A percentile compares a stretch with the other conserved stretches of the same genome.
Conservation (phyloP, 192 early-diverging fungal species). For the Coemansia sp. region DNA sequence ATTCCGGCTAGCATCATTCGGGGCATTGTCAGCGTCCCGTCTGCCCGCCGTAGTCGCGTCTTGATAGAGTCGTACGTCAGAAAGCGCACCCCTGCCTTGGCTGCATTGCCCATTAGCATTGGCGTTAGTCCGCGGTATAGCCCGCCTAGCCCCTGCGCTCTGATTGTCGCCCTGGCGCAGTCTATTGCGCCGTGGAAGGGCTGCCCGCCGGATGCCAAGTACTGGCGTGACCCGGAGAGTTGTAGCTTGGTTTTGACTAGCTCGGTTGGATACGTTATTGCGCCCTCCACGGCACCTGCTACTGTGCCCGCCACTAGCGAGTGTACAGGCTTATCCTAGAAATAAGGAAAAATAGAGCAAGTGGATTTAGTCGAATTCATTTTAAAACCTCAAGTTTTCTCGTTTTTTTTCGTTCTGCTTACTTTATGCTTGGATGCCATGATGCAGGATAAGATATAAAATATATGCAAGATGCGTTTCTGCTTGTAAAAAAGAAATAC, state of each 20-base stretch:
- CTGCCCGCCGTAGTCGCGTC: constrained; percentile 64
- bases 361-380: background rate
- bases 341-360: constrained; percentile 1
- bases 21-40: constrained; percentile 70
- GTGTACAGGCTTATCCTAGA: constrained; percentile 50
- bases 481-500: background rate
- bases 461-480: constrained; percentile 2
- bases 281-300: constrained; percentile 90
- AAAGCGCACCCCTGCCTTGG: constrained; percentile 92
- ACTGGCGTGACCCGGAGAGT: constrained; percentile 65
- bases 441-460: background rate
- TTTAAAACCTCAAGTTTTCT: background rate
- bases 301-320: constrained; percentile 83
- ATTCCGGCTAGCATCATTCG: constrained; percentile 78
- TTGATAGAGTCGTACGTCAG: constrained; percentile 88
- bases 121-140: constrained; percentile 90
- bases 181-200: constrained; percentile 80
- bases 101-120: constrained; percentile 88
- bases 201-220: constrained; percentile 38
- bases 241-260: constrained; percentile 96
- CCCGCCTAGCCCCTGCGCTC: constrained; percentile 69
- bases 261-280: constrained; percentile 93
- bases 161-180: constrained; percentile 71
- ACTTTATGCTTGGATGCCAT: background rate
- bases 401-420: background rate